Conservation (phyloP, 805 yeast genomes). For the Jamesozyma piceae region DNA sequence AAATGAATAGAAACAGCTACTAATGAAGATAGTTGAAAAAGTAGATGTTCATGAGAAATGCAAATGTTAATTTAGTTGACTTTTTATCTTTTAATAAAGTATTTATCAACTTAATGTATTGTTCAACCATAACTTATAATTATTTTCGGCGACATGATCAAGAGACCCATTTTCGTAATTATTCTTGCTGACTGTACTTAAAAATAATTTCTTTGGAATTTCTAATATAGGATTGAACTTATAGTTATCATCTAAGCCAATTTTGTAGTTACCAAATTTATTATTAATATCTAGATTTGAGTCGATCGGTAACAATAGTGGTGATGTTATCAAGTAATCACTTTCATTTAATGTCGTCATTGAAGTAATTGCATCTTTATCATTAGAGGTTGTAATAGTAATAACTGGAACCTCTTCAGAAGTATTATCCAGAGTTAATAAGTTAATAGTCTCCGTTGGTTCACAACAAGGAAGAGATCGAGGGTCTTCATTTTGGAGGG, state of each 20-base stretch:
- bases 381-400: constrained; percentile 2
- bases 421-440: not conserved
- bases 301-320: constrained; percentile 15
- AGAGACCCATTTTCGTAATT: constrained; percentile 1
- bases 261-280: not conserved
- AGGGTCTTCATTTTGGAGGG: not conserved
- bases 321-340: constrained; percentile 18
- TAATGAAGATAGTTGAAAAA: not conserved
- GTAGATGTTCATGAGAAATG: not conserved
- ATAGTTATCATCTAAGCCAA: not conserved
- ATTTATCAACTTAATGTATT: constrained; percentile 7
- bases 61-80: not conserved
- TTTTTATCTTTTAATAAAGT: no score
- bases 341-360: constrained; percentile 8
- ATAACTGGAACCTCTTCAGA: not conserved
- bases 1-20: not conserved
- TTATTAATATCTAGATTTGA: not conserved
- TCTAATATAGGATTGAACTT: not conserved
- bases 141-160: constrained; percentile 26
- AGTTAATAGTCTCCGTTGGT: not conserved
- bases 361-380: constrained; percentile 3
- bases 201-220: constrained; percentile 1
- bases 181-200: not conserved
- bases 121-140: constrained; percentile 26
- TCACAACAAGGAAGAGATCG: not conserved